Percentiles rank a stretch among this genome's conserved stretches.
These are phyloP conservation scores for Marsdenia floribunda DNA, from an alignment of 257 asterid genomes.

Conservation along the genomic window DNA sequence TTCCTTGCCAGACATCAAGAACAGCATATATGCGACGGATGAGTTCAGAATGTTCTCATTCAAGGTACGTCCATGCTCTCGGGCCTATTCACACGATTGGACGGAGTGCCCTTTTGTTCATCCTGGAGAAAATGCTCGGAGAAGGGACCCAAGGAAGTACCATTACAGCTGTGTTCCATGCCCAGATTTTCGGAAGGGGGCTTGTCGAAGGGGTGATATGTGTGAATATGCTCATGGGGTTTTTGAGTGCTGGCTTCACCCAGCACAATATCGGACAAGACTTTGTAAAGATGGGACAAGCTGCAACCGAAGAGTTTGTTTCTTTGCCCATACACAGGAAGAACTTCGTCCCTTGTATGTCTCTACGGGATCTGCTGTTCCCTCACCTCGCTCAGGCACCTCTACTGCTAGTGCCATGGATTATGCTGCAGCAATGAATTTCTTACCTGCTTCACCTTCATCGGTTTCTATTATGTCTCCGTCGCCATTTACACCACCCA, in stretches of 20 bases:
- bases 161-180: slow-evolving; percentile 86
- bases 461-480: slow-evolving; percentile 47
- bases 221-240: slow-evolving; percentile 91
- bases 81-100: slow-evolving; percentile 95
- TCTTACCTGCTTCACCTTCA: slow-evolving; percentile 63
- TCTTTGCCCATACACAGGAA: slow-evolving; percentile 73
- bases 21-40: slow-evolving; percentile 70
- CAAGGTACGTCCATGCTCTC: slow-evolving; percentile 80
- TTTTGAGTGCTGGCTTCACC: slow-evolving; percentile 92
- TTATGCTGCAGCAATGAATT: slow-evolving; percentile 56
- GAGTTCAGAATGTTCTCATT: slow-evolving; percentile 84
- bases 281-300: slow-evolving; percentile 75
- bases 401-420: slow-evolving; percentile 47
- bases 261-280: slow-evolving; percentile 76
- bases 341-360: slow-evolving; percentile 76
- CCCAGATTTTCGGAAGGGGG: slow-evolving; percentile 79
- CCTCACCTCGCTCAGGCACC: slow-evolving; percentile 54
- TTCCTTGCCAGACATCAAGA: slow-evolving; percentile 76
- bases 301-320: slow-evolving; percentile 76
- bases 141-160: slow-evolving; percentile 76
- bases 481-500: slow-evolving; percentile 60
- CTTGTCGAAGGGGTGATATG: slow-evolving; percentile 78
- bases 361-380: slow-evolving; percentile 78
- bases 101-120: slow-evolving; percentile 95
- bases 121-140: slow-evolving; percentile 85